Conservation (phyloP, 768 basidiomycete genomes). For the Rhizopogon salebrosus region DNA sequence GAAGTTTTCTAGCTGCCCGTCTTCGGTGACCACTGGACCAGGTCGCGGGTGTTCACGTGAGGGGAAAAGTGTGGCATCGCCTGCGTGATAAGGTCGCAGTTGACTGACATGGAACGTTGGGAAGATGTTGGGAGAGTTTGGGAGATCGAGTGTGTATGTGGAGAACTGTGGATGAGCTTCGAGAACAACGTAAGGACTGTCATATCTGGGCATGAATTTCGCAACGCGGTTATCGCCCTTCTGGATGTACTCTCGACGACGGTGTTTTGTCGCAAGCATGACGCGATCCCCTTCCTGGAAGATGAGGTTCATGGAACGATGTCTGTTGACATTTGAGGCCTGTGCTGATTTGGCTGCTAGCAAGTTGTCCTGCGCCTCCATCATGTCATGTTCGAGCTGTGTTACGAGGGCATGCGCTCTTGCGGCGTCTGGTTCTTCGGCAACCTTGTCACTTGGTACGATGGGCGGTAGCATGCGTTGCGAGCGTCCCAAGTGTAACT, state of each 20-base stretch:
- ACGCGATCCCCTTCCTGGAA: constrained; percentile 34
- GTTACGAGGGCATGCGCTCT: too few relatives aligned
- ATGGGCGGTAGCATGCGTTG: constrained; percentile 1
- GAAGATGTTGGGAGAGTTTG: constrained; percentile 21
- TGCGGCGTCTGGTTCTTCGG: too few relatives aligned
- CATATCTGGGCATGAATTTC: constrained; percentile 36
- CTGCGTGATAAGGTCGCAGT: constrained; percentile 23
- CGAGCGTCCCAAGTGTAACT: constrained; percentile 1
- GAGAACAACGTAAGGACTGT: constrained; percentile 27
- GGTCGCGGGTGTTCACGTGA: constrained; percentile 6
- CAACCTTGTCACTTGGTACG: too few relatives aligned
- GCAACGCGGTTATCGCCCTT: constrained; percentile 24
- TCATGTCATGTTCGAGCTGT: constrained; percentile 8
- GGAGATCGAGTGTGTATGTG: constrained; percentile 17
- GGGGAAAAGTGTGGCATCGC: constrained; percentile 34
- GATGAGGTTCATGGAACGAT: too few relatives aligned
- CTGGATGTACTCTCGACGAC: constrained; percentile 19
- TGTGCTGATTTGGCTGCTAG: constrained; percentile 17
- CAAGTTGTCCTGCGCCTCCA: constrained; percentile 20
- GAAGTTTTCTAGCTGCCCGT: too few relatives aligned
- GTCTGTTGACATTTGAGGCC: too few relatives aligned
- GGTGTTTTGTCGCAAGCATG: constrained; percentile 29
- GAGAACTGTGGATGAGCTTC: constrained; percentile 12
- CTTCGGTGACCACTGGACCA: not conserved
- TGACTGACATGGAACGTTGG: constrained; percentile 32